Base-by-base conservation (phyloP, 495 filamentous ascomycete species). In the Talaromyces nanjingensis region DNA sequence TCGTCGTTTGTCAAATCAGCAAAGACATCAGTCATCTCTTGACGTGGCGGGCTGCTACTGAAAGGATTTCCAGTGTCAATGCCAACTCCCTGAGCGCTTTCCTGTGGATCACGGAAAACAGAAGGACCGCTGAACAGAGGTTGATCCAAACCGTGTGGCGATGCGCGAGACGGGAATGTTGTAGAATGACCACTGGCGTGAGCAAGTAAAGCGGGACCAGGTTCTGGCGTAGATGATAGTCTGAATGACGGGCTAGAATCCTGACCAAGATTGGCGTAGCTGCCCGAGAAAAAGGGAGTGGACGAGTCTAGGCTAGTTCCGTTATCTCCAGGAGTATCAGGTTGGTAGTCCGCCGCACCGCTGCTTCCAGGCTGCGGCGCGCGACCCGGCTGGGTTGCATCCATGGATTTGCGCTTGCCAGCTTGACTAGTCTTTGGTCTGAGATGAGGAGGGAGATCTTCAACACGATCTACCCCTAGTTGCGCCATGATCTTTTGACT, bases 401-500 rank as follows among this genome's bases (percentile, higher is more conserved):
- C 77, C 27, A 77, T 60, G 4, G 79, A 78, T 64, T 77, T 81
- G 25, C 75, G 74, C 54, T 82, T 81, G 22, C 64, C 82, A 24
- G 87, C 76, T 62, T 77, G 84, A 66, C 89, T 86, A 0, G 86
- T 83, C 74, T 96, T 97, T 7, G 88, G 83, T 42, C 90, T 86
- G 59, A 93, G 81, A 64, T 87, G 85, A 65, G 89, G 86, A 0
- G 94, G 94, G 0, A 98, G 84, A 64, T 96, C 89, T 49, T 97
- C 96, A 0, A 91, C 91, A 68, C 92, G 88, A 1, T 89, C 86
- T 11, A 98, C 88, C 31, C 91, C 92, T 47, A 92, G 84, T 66
- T 93, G 87, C 7, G 84, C 84, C 85, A 99, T 92, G 66, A 98
- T 82, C 78, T 97, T 98, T 74, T 98, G 93, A 69, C 97, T 86